Conservation (phyloP, 495 filamentous ascomycete species). For the Podospora fimiseda region DNA sequence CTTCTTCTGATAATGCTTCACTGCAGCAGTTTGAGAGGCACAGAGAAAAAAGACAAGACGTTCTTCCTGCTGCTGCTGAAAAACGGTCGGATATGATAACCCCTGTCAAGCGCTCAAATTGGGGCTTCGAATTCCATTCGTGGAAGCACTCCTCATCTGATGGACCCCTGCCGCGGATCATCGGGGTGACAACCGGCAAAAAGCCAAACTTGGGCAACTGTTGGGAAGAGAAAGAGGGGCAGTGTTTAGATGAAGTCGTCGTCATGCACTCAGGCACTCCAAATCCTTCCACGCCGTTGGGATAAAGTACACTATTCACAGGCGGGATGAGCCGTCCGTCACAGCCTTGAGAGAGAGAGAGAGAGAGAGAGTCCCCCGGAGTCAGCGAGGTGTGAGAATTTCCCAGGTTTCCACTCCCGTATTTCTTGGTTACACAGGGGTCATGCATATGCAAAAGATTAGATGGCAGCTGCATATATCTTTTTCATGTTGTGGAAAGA, state of each 20-base stretch:
- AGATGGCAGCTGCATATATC: neutral
- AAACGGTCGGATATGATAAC: neutral
- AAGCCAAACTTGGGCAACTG: neutral
- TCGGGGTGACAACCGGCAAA: neutral
- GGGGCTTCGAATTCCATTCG: neutral
- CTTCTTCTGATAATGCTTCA: neutral
- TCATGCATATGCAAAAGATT: neutral
- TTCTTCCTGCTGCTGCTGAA: neutral
- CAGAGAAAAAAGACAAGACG: neutral
- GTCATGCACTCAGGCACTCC: neutral
- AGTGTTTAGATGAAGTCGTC: neutral
- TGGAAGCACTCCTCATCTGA: neutral
- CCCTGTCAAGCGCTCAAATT: neutral
- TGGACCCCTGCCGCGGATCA: slow-evolving; percentile 1
- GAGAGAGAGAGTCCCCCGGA: neutral
- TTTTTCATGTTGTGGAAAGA: neutral
- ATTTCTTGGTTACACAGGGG: too few relatives aligned
- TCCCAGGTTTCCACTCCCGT: neutral
- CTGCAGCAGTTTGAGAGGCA: neutral
- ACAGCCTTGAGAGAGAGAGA: slow-evolving; percentile 1
- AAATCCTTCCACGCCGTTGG: neutral
- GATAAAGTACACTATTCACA: neutral
- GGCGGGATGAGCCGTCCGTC: neutral
- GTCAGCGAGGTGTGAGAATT: neutral
- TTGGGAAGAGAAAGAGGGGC: neutral